A percentile compares a stretch with the other conserved stretches of the same genome.
Evolutionary conservation across 2,329 filamentous ascomycete species (phyloP).

Genomic region (Penicillium occitanis): DNA sequence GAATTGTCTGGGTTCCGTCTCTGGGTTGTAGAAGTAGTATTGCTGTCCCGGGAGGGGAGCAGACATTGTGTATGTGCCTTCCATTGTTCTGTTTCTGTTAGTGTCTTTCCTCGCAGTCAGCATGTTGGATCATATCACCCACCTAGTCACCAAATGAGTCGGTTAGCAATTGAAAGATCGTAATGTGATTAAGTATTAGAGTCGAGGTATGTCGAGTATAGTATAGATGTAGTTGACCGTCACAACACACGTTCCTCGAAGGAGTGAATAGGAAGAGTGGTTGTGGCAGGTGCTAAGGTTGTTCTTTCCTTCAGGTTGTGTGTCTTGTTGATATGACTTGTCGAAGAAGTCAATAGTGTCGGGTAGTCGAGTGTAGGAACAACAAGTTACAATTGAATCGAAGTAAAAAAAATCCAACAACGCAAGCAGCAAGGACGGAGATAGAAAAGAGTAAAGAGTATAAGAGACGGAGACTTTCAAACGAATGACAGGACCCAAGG

Average conservation of each 20-base stretch:
- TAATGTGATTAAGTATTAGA: conserved; percentile 21
- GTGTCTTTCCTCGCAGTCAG: neutral
- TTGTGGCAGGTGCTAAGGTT: neutral
- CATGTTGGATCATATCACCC: neutral
- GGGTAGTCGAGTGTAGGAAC: neutral
- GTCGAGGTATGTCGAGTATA: conserved; percentile 5
- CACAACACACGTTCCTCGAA: conserved; percentile 15
- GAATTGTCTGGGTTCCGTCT: conserved; percentile 59
- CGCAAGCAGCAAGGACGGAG: conserved; percentile 11
- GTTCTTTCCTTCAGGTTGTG: neutral
- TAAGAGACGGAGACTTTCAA: conserved; percentile 23
- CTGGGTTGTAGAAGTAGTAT: conserved; percentile 85
- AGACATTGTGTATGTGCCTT: conserved; percentile 58
- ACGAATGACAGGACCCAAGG: conserved; percentile 39
- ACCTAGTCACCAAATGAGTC: conserved; percentile 16
- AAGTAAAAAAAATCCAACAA: conserved; percentile 9
- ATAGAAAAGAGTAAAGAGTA: conserved; percentile 5
- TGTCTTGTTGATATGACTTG: neutral
- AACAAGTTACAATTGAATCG: neutral
- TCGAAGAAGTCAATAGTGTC: neutral
- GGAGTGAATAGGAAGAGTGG: conserved; percentile 13
- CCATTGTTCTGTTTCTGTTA: conserved; percentile 54
- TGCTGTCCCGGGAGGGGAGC: conserved; percentile 65
- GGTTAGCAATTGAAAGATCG: neutral
- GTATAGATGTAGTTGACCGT: neutral